Conservation (phyloP, 2,329 filamentous ascomycete genomes). For the Fusarium sp. region DNA sequence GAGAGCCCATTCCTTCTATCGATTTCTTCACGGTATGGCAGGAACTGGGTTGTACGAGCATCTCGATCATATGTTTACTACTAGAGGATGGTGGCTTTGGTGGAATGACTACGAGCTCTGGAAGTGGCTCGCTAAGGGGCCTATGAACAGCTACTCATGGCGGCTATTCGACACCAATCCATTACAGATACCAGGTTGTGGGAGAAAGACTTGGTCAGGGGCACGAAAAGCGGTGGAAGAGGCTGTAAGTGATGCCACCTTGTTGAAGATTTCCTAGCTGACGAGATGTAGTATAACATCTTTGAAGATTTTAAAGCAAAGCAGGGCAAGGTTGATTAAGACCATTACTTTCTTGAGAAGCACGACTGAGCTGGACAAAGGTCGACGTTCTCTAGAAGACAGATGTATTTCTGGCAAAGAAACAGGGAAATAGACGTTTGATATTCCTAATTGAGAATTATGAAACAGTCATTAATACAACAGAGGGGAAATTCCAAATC, state of each 20-base stretch:
- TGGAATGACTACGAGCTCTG: not conserved
- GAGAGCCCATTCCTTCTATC: not conserved
- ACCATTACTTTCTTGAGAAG: not conserved
- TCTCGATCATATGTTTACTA: not conserved
- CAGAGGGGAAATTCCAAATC: no score
- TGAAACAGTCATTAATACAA: not conserved
- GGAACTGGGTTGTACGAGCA: not conserved
- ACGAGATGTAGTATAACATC: not conserved
- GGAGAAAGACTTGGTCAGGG: not conserved
- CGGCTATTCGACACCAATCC: not conserved
- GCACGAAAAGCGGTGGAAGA: not conserved
- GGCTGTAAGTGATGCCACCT: not conserved
- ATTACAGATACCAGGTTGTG: not conserved
- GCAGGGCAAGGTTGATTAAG: not conserved
- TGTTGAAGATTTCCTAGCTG: not conserved
- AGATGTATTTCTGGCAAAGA: not conserved
- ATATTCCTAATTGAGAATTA: not conserved
- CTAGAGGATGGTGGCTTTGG: conserved; percentile 3
- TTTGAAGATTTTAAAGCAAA: not conserved
- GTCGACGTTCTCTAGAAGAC: not conserved
- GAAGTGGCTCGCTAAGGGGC: not conserved
- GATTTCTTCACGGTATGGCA: not conserved
- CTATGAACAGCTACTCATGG: conserved; percentile 1
- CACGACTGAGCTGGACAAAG: not conserved
- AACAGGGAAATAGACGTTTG: not conserved